Base-by-base conservation (phyloP, 2,329 filamentous ascomycete genomes). In the Colletotrichum sp. region DNA sequence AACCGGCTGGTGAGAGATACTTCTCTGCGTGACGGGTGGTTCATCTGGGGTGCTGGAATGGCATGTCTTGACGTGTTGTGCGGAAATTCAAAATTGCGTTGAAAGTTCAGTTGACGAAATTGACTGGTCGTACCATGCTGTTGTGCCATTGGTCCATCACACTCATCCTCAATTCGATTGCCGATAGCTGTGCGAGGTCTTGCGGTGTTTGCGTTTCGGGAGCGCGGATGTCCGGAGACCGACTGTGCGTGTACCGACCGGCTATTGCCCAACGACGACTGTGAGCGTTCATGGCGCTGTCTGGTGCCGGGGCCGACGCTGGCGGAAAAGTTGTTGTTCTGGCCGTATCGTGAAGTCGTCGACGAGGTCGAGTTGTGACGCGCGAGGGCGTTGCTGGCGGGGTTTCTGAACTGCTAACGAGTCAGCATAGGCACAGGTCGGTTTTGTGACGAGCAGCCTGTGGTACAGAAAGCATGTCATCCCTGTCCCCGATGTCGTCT, bases 251-350 rank as follows among this genome's bases (percentile, higher is more conserved):
- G 64, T 70, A 87, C 85, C 59, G 88, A 84, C 76, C 89, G 88
- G 77, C 81, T 84, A 63, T 84, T 86, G 28, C 85, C 84, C 78
- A 90, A 85, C 43, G 91, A 86, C 8, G 90, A 88, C 77, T 90
- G 87, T 5, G 90, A 87, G 70, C 91, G 89, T 82, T 87, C 84
- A 75, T 84, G 80, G 78, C 91, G 43, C 43, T 52, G 43, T 52
- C 43, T 52, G 43, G 43, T 89, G 16, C 87, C 88, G 15, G 89
- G 87, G 2, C 92, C 91, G 32, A 92, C 82, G 79, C 90, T 93
- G 76, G 88, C 90, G 16, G 90, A 87, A 77, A 92, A 92, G 76
- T 86, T 87, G 77, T 85, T 88, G 69, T 86, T 85, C 1, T 67
- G 16, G 34, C 60, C 65, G 26, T 76, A 67, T 71, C 74, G 74